Evolutionary conservation across 1,284 basidiomycete species (phyloP), one percentile per base, ranked within the genome.

Genomic region (Melampsora americana): DNA sequence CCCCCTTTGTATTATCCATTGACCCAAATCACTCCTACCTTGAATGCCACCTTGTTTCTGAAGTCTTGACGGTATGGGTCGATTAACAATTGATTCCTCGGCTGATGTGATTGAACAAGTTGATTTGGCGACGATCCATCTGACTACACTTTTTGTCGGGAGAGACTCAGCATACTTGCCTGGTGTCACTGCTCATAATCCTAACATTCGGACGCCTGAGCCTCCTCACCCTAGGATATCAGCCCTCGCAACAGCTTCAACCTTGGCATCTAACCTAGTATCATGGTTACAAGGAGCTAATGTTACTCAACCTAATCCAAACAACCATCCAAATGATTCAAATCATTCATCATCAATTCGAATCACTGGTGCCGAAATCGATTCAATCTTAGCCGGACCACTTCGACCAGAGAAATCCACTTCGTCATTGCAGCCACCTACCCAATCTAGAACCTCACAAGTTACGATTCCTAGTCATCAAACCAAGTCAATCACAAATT

Each of bases 51-150:
- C 3, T 62, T 20, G 28, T 62, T 62, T 32, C 1, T 62, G 20
- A 35, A 69, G 73, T 7, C 20, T 30, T 14, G 59, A 16, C 9
- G 20, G n/a, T 23, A n/a, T 64, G 9, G 59, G 28, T 20, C 66
- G 28, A 6, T 28, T 67, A 28, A 62, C 42, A 44, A 62, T 69
- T 5, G 73, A 76, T 64, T 20, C 50, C 4, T 62, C 56, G 5
- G 73, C 39, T 32, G 73, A 76, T 69, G 59, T 76, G n/a, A 30
- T 76, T 61, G 66, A 76, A 32, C 60, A 68, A 23, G 23, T 46
- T 6, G n/a, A 26, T 46, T 42, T 28, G 20, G 18, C 32, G 5
- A 69, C 56, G 16, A 69, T 32, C 39, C 23, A 69, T 59, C 64
- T 76, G 65, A 50, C 42, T 5, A 69, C 73, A 4, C 26, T 69